These are phyloP conservation scores for Triticum dicoccoides DNA, from an alignment of 176 grass and related monocot genomes.

Conservation along the genomic window DNA sequence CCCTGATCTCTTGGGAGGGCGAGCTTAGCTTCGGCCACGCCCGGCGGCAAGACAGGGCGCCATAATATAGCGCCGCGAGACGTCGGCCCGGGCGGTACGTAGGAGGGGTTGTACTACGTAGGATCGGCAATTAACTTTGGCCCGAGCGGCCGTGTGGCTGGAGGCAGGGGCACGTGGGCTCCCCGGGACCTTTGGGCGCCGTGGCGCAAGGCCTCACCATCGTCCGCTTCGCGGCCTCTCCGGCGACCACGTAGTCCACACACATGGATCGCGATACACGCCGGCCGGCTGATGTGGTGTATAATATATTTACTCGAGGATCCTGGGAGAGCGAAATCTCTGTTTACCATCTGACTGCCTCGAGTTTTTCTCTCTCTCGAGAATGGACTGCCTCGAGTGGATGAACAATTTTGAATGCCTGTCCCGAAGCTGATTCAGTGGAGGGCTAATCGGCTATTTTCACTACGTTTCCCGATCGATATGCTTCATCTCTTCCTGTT, in stretches of 20 bases:
- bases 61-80: constrained; percentile 35
- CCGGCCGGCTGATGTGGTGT: background rate
- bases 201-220: constrained; percentile 32
- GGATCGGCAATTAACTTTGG: background rate
- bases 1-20: background rate
- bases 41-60: no score
- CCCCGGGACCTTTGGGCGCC: background rate
- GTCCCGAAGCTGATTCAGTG: no score
- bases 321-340: no score
- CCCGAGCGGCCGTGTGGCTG: background rate
- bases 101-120: background rate
- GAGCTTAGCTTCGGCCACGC: constrained; percentile 12
- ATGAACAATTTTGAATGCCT: no score
- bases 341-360: no score
- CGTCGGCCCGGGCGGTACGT: background rate
- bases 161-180: constrained; percentile 28
- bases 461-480: no score
- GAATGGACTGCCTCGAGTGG: no score
- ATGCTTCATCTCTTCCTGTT: no score
- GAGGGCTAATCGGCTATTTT: no score
- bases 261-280: background rate
- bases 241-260: constrained; percentile 43
- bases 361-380: no score
- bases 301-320: no score
- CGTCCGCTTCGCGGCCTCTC: constrained; percentile 23